Evolutionary conservation across 768 basidiomycete genomes (phyloP), one percentile per base, ranked within the genome.

Genomic region (Pleurotus sapidus): DNA sequence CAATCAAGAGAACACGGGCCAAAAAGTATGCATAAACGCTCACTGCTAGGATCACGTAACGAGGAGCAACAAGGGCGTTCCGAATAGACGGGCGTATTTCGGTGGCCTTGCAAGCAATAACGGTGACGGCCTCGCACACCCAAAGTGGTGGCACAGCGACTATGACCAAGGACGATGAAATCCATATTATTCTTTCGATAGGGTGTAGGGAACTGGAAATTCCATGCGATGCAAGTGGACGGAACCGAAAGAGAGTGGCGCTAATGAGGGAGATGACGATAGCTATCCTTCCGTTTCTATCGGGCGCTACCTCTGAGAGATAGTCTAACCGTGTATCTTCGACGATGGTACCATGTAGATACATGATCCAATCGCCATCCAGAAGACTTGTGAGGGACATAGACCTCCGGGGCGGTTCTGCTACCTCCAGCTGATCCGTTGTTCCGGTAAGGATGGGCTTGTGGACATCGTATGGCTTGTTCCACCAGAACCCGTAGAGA

Each of bases 401-500:
- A 38, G 24, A 50, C 49, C n/a, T 30, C 17, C 49, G 49, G 17
- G 9, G 42, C 8, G 49, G 14, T 38, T 50, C n/a, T 34, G 30
- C 30, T 34, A 34, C 30, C 30, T 34, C 30, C 30, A 34, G 11
- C 30, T 27, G 47, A 7, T 18, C 15, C 11, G 17, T 20, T 12
- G 57, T 56, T 11, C 46, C 45, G 14, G 64, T 43, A n/a, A n/a
- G 42, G 15, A 72, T 59, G 6, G 63, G 68, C 9, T 57, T 58
- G 7, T 60, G 60, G 0, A 77, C 70, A 54, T 72, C 68, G 14
- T 70, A 64, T 2, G 76, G 77, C 61, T 78, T 78, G 25, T 67
- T 38, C 74, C 71, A 76, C 76, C 77, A 77, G 1, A 72, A 47
- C 0, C 51, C 34, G 57, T 73, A 76, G 11, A 64, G 68, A 8